Base-by-base conservation (phyloP, 495 filamentous ascomycete genomes). In the Hyphodiscus hymeniophilus region DNA sequence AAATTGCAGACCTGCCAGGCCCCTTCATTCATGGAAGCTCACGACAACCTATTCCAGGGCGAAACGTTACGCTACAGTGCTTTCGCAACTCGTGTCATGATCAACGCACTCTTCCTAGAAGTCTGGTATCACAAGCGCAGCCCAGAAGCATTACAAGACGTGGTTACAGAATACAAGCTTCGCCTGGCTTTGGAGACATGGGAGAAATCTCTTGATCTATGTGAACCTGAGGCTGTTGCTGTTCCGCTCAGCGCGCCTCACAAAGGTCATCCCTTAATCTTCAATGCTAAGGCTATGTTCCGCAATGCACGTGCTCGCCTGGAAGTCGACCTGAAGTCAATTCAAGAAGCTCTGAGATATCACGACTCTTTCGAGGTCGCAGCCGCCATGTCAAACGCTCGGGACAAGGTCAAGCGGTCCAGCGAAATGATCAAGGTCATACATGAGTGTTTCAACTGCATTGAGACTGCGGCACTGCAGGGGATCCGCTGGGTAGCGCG, bases 91-190 rank as follows among this genome's bases (percentile, higher is more conserved):
- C 89, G 92, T 43, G 87, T 97, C 58, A 89, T 98, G 82, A 98
- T 98, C 76, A 98, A 97, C 63, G 90, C 94, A 3, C 79, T 98
- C 48, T 98, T 97, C 77, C 75, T 98, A 47, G 92, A 96, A 60
- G 92, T 98, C 3, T 98, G 91, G 92, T 92, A 90, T 61, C 88
- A 96, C 69, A 95, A 96, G 77, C 86, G 92, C 52, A 95, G 86
- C 66, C 89, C 91, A 34, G 91, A 96, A 65, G 89, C 89, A 38
- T 71, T 95, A 42, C 92, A 96, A 63, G 91, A 95, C 64, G 89
- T 96, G 39, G 90, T 96, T 8, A 94, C 91, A 15, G 92, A 98
- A 66, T 98, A 95, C 77, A 98, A 95, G 74, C 83, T 98, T 45
- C 80, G 94, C 50, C 79, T 95, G 20, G 92, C 92, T 36, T 73